Percentiles rank a stretch among this genome's conserved stretches.
Evolutionary conservation across 73 alveolate genomes (phyloP).

Genomic region (Uronychia setigera): DNA sequence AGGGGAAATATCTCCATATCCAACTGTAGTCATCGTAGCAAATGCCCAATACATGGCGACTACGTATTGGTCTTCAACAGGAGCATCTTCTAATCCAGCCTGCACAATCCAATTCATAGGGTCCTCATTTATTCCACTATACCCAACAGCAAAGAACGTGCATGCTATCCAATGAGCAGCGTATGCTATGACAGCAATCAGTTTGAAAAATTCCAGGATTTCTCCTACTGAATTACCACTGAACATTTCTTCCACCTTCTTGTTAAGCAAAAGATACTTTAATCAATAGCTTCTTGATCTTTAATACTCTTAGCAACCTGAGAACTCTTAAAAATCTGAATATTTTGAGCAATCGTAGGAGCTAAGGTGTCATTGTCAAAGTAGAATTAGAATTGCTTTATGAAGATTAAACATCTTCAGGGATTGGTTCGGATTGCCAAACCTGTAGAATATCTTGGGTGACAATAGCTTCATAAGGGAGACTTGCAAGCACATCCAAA

Average conservation of each 20-base stretch:
- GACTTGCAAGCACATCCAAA: constrained; percentile 29
- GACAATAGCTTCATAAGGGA: constrained; percentile 32
- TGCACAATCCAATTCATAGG: constrained; percentile 60
- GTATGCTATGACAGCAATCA: constrained; percentile 13
- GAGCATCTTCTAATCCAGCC: constrained; percentile 20
- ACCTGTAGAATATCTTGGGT: neutral
- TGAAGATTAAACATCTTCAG: neutral
- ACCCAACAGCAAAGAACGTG: constrained; percentile 59
- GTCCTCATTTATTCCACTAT: constrained; percentile 10
- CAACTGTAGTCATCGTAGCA: constrained; percentile 89
- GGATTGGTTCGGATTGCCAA: neutral
- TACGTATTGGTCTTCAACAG: constrained; percentile 48
- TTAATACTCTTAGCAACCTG: constrained; percentile 67
- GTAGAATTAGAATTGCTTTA: neutral
- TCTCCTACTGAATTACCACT: neutral
- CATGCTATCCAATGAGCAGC: constrained; percentile 78
- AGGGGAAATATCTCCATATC: constrained; percentile 93
- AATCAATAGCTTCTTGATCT: constrained; percentile 46
- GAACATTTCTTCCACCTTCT: neutral
- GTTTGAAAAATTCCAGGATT: neutral
- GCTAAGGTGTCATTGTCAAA: constrained; percentile 50
- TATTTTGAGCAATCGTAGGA: constrained; percentile 65
- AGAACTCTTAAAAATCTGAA: constrained; percentile 74
- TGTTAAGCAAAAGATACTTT: constrained; percentile 1
- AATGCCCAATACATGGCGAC: constrained; percentile 76